phyloP scores from a whole-genome alignment of 2,329 filamentous ascomycete species.

The Fusarium drepaniforme region DNA sequence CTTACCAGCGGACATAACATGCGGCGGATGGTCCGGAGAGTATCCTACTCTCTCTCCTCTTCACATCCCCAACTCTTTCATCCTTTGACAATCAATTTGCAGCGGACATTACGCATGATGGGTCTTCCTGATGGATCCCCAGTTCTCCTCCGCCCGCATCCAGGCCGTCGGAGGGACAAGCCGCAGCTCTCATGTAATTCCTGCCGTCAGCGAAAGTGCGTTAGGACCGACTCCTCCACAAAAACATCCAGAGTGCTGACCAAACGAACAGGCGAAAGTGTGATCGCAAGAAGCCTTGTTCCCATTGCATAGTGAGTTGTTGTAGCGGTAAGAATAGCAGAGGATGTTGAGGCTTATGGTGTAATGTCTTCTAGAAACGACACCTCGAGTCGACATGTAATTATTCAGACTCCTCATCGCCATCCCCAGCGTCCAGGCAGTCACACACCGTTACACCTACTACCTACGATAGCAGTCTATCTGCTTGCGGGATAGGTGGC shows the following conservation, averaged over 20 bases:
- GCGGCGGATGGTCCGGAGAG: not conserved
- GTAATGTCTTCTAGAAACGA: not conserved
- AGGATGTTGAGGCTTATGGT: not conserved
- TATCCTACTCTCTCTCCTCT: not conserved
- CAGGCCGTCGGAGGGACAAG: not conserved
- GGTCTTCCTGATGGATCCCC: not conserved
- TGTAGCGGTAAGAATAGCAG: fast-evolving
- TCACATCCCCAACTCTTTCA: not conserved
- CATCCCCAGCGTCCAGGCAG: not conserved
- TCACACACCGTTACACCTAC: not conserved
- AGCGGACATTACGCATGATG: not conserved
- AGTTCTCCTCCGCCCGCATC: not conserved
- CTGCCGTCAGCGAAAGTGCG: not conserved
- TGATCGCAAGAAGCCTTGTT: not conserved
- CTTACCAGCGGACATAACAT: not conserved
- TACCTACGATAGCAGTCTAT: not conserved
- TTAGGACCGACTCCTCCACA: not conserved
- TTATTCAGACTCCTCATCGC: not conserved
- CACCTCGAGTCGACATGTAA: not conserved
- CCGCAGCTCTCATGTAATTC: not conserved
- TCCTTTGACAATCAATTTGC: not conserved
- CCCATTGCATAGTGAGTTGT: not conserved
- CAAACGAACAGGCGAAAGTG: not conserved
- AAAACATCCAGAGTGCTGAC: not conserved
- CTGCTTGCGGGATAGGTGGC: not conserved